A percentile compares a stretch with the other conserved stretches of the same genome.
phyloP scores from a whole-genome alignment of 352 stramenopile genomes.

The Lagenidium sp. region DNA sequence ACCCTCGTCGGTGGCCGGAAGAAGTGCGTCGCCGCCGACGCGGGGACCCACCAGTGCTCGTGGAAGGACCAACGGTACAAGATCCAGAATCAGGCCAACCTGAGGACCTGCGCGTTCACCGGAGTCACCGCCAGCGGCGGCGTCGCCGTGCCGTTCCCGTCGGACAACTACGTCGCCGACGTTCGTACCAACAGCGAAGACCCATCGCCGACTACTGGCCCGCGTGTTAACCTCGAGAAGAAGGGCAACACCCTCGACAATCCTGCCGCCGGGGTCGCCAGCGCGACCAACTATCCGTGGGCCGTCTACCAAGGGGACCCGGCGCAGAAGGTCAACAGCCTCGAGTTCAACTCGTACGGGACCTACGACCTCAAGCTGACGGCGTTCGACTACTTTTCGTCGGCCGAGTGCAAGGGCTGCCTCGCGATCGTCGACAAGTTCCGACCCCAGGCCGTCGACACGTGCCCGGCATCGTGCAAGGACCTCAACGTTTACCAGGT shows the following conservation, averaged over 20 bases:
- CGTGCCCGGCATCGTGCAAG: background rate
- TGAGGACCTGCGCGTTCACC: slow-evolving; percentile 22
- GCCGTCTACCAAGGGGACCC: background rate
- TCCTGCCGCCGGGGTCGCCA: background rate
- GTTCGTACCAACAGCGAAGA: background rate
- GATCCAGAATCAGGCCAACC: slow-evolving; percentile 18
- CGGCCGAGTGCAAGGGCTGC: slow-evolving; percentile 12
- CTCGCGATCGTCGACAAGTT: slow-evolving; percentile 15
- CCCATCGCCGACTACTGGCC: background rate
- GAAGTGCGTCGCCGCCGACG: slow-evolving; percentile 17
- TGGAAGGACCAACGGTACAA: slow-evolving; percentile 24
- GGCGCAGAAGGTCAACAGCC: slow-evolving; percentile 1
- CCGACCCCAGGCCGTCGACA: slow-evolving; percentile 1
- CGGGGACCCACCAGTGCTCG: slow-evolving; percentile 28
- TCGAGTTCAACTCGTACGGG: slow-evolving; percentile 12
- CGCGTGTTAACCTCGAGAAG: background rate
- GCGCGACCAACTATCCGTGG: background rate
- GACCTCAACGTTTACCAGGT: background rate
- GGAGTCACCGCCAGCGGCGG: slow-evolving; percentile 25
- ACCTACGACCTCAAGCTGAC: slow-evolving; percentile 15
- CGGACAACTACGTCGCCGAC: slow-evolving; percentile 9
- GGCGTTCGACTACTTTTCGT: slow-evolving; percentile 11
- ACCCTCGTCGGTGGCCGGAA: no score
- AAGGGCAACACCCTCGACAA: background rate
- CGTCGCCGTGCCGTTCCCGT: slow-evolving; percentile 15